Percentiles rank a stretch among this genome's conserved stretches.
Conservation (phyloP, 2,329 filamentous ascomycete genomes). For the Verticillium albo-atrum region DNA sequence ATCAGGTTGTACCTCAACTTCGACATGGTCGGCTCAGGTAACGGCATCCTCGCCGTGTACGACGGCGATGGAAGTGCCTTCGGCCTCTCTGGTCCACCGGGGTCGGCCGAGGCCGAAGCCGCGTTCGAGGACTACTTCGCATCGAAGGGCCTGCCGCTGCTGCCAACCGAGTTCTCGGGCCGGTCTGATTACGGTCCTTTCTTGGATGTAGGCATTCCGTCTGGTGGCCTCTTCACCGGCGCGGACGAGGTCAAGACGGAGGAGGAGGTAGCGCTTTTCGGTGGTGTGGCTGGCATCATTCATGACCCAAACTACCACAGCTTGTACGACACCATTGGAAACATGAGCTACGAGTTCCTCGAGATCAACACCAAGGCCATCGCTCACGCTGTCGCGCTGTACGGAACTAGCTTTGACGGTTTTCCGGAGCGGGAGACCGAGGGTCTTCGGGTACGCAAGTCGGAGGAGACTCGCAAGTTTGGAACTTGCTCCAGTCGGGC, state of each 20-base stretch:
- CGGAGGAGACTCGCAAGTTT: not conserved
- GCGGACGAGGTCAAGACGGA: slow-evolving; percentile 55
- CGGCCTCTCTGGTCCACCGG: slow-evolving; percentile 45
- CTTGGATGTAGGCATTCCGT: slow-evolving; percentile 48
- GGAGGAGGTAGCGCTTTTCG: slow-evolving; percentile 46
- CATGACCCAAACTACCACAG: slow-evolving; percentile 55
- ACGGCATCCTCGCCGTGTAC: slow-evolving; percentile 20
- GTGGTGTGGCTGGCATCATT: slow-evolving; percentile 46
- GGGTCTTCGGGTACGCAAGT: not conserved
- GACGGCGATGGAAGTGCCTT: slow-evolving; percentile 50
- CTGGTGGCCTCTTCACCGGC: slow-evolving; percentile 55
- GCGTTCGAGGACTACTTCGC: slow-evolving; percentile 44
- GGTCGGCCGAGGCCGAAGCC: slow-evolving; percentile 46
- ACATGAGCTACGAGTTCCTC: slow-evolving; percentile 49
- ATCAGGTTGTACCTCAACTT: slow-evolving; percentile 33
- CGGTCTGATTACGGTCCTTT: slow-evolving; percentile 58
- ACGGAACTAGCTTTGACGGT: slow-evolving; percentile 24
- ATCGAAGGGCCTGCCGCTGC: slow-evolving; percentile 34
- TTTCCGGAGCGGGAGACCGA: not conserved
- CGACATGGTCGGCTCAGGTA: slow-evolving; percentile 15
- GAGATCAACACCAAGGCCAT: slow-evolving; percentile 51
- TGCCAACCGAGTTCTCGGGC: slow-evolving; percentile 48
- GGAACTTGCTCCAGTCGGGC: not conserved
- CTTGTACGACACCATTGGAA: slow-evolving; percentile 45
- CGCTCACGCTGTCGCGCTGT: slow-evolving; percentile 46